A percentile compares a stretch with the other conserved stretches of the same genome.
Evolutionary conservation across 2,329 filamentous ascomycete species (phyloP).

Genomic region (Penicillium sclerotigenum): DNA sequence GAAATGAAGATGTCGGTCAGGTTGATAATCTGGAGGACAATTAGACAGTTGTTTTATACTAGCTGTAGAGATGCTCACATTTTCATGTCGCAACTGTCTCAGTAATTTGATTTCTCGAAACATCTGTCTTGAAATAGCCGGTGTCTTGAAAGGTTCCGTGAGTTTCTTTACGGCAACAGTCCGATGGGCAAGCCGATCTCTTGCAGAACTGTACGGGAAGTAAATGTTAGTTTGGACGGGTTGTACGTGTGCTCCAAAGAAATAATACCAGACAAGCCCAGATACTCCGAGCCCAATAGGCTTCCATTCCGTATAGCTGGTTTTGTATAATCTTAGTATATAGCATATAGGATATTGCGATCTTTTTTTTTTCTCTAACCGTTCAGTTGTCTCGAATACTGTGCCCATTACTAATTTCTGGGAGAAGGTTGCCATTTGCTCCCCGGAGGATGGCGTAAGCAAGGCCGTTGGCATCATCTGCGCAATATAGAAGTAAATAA

Average conservation of each 20-base stretch:
- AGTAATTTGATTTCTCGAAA: slow-evolving; percentile 95
- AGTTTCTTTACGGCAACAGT: slow-evolving; percentile 99
- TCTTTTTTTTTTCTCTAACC: slow-evolving; percentile 54
- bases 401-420: slow-evolving; percentile 98
- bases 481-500: neutral
- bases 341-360: neutral
- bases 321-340: neutral
- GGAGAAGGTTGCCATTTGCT: slow-evolving; percentile 92
- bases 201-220: slow-evolving; percentile 68
- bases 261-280: slow-evolving; percentile 85
- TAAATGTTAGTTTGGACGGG: neutral
- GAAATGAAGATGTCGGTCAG: slow-evolving; percentile 99
- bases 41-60: slow-evolving; percentile 13
- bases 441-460: slow-evolving; percentile 8
- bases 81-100: slow-evolving; percentile 95
- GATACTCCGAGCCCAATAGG: slow-evolving; percentile 98
- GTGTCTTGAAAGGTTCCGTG: slow-evolving; percentile 99
- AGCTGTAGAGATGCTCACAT: slow-evolving; percentile 56
- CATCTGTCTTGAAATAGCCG: slow-evolving; percentile 91
- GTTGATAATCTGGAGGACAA: slow-evolving; percentile 71
- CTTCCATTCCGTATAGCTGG: slow-evolving; percentile 91
- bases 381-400: slow-evolving; percentile 97
- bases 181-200: slow-evolving; percentile 92
- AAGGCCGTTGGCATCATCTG: neutral
- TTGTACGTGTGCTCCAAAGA: slow-evolving; percentile 9